Conservation (phyloP, 1,284 basidiomycete species). For the Leccinum discolor region DNA sequence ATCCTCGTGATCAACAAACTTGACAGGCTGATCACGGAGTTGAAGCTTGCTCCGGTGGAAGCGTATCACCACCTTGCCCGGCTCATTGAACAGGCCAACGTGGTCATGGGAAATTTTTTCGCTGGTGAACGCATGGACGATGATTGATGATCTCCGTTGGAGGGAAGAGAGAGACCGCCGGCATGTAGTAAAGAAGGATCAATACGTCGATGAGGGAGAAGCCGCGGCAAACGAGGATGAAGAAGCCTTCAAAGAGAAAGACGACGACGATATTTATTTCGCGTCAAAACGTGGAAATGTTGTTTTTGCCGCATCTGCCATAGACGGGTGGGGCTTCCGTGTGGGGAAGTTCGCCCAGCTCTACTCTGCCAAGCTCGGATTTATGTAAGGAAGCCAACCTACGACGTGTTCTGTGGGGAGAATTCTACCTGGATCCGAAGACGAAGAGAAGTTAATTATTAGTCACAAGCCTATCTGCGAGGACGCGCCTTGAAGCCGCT, state of each 20-base stretch:
- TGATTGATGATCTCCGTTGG: slow-evolving; percentile 76
- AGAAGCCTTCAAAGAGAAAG: slow-evolving; percentile 86
- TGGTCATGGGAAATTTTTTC: slow-evolving; percentile 97
- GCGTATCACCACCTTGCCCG: slow-evolving; percentile 94
- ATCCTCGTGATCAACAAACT: slow-evolving; percentile 98
- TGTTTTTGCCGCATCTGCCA: slow-evolving; percentile 88
- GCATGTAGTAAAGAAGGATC: slow-evolving; percentile 72
- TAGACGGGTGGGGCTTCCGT: slow-evolving; percentile 98
- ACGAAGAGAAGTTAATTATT: slow-evolving; percentile 81
- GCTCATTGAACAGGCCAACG: slow-evolving; percentile 97
- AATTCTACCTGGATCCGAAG: slow-evolving; percentile 97
- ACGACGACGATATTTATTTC: slow-evolving; percentile 98
- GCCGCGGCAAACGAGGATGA: slow-evolving; percentile 56
- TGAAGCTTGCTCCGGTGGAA: slow-evolving; percentile 89
- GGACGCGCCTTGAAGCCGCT: slow-evolving; percentile 92
- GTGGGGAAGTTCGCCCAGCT: slow-evolving; percentile 93
- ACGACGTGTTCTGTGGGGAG: slow-evolving; percentile 92
- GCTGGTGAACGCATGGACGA: slow-evolving; percentile 98
- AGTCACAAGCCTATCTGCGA: slow-evolving; percentile 88
- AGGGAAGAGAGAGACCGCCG: slow-evolving; percentile 88
- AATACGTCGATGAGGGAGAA: slow-evolving; percentile 63
- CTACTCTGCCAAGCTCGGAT: slow-evolving; percentile 90
- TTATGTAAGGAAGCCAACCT: slow-evolving; percentile 93
- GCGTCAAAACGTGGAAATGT: slow-evolving; percentile 97
- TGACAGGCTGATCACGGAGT: slow-evolving; percentile 93